These are phyloP conservation scores for Pyropia haitanensis DNA, from an alignment of 23 red algal species.

Conservation along the genomic window DNA sequence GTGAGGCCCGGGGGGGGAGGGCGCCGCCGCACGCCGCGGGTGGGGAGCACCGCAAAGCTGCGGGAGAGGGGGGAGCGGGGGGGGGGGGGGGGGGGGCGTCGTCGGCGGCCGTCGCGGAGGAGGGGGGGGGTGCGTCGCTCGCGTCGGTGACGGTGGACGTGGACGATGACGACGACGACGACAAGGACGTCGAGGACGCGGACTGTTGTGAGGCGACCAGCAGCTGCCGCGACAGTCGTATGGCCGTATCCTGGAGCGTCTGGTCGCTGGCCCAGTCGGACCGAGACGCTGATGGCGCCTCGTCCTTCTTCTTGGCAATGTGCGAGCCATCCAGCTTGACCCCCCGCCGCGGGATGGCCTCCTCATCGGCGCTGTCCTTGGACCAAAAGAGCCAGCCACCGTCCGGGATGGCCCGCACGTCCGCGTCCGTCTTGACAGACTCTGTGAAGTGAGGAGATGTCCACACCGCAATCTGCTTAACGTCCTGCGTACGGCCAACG, in stretches of 20 bases:
- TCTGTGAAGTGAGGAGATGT: slow-evolving; percentile 86
- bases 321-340: slow-evolving; percentile 83
- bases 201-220: too few relatives aligned
- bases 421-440: slow-evolving; percentile 54
- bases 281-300: neutral
- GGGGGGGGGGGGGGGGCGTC: too few relatives aligned
- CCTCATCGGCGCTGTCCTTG: slow-evolving; percentile 54
- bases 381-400: slow-evolving; percentile 88
- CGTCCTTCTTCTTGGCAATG: slow-evolving; percentile 3
- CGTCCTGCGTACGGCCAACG: slow-evolving; percentile 21
- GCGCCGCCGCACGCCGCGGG: too few relatives aligned
- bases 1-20: too few relatives aligned
- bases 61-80: too few relatives aligned
- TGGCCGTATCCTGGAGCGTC: slow-evolving; percentile 37
- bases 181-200: too few relatives aligned
- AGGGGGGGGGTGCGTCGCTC: too few relatives aligned
- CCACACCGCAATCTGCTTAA: slow-evolving; percentile 77
- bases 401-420: slow-evolving; percentile 74
- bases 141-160: too few relatives aligned
- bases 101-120: too few relatives aligned
- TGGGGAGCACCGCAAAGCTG: too few relatives aligned
- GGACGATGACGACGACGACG: too few relatives aligned
- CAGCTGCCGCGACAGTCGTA: slow-evolving; percentile 2
- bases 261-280: neutral
- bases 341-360: slow-evolving; percentile 55